A percentile compares a stretch with the other conserved stretches of the same genome.
phyloP scores from a whole-genome alignment of 78 protist genomes.

The Dictyostelium firmibasis region DNA sequence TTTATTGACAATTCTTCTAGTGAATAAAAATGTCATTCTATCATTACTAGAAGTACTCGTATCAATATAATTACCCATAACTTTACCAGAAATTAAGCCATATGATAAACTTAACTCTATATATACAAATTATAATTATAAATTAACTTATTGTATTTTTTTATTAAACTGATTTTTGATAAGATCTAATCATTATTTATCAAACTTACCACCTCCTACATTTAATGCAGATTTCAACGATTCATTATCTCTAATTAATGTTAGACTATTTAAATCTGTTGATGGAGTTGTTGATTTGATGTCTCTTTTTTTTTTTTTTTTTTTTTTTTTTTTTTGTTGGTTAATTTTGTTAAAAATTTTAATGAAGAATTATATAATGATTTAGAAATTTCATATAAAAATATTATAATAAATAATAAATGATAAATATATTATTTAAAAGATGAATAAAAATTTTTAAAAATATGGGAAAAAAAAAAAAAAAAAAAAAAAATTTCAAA shows the following conservation, averaged over 20 bases:
- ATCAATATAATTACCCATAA: neutral
- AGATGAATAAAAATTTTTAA: too few relatives aligned
- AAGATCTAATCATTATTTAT: too few relatives aligned
- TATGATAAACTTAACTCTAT: neutral
- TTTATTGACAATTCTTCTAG: neutral
- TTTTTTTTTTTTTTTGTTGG: too few relatives aligned
- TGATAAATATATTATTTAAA: too few relatives aligned
- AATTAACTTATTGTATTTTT: too few relatives aligned
- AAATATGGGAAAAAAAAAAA: neutral
- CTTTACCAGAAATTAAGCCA: conserved; percentile 3
- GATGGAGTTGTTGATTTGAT: neutral
- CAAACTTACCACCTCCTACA: neutral
- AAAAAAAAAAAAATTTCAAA: neutral
- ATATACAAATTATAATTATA: neutral
- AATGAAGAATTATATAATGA: too few relatives aligned
- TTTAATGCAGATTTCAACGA: neutral
- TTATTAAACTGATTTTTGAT: too few relatives aligned
- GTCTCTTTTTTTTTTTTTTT: neutral
- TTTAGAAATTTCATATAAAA: too few relatives aligned
- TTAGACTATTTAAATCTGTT: neutral
- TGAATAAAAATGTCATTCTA: neutral
- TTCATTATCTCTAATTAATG: neutral
- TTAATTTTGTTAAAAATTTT: too few relatives aligned
- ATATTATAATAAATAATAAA: too few relatives aligned
- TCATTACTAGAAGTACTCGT: neutral